Percentiles rank a stretch among this genome's conserved stretches.
Conservation (phyloP, 805 yeast species). For the Metahyphopichia silvanorum region DNA sequence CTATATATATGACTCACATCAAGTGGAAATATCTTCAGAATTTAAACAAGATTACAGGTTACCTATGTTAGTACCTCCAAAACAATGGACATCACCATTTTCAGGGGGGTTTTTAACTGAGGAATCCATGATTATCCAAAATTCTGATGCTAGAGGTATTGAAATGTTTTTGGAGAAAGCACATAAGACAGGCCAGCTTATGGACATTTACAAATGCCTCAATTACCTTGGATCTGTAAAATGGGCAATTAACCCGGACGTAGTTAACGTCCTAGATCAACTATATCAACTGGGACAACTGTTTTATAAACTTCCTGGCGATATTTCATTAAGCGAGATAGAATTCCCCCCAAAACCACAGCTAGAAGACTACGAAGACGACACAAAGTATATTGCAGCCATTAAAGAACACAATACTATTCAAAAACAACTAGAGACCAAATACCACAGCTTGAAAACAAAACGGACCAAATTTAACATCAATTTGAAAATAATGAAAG, state of each 20-base stretch:
- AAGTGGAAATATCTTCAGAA: conserved; percentile 12
- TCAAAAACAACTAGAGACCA: conserved; percentile 3
- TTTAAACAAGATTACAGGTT: no score
- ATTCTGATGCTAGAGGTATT: no score
- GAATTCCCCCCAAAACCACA: conserved; percentile 2
- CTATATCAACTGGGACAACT: conserved; percentile 16
- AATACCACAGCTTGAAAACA: conserved; percentile 10
- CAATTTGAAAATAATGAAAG: conserved; percentile 18
- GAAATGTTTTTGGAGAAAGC: conserved; percentile 25
- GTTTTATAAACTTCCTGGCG: conserved; percentile 25
- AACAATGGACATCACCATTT: conserved; percentile 28
- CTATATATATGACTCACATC: conserved; percentile 11
- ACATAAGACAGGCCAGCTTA: conserved; percentile 28
- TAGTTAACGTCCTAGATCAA: conserved; percentile 18
- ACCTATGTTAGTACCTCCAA: conserved; percentile 41
- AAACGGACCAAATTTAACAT: conserved; percentile 17
- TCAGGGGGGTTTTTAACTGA: conserved; percentile 34
- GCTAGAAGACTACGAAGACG: background rate
- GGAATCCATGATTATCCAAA: no score
- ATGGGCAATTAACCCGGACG: conserved; percentile 34
- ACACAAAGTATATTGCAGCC: conserved; percentile 2
- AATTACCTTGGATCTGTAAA: conserved; percentile 24
- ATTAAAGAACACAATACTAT: conserved; percentile 3
- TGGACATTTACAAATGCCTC: conserved; percentile 24
- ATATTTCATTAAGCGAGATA: no score